phyloP scores from a whole-genome alignment of 2,329 filamentous ascomycete genomes.

The Neofusicoccum sp. region DNA sequence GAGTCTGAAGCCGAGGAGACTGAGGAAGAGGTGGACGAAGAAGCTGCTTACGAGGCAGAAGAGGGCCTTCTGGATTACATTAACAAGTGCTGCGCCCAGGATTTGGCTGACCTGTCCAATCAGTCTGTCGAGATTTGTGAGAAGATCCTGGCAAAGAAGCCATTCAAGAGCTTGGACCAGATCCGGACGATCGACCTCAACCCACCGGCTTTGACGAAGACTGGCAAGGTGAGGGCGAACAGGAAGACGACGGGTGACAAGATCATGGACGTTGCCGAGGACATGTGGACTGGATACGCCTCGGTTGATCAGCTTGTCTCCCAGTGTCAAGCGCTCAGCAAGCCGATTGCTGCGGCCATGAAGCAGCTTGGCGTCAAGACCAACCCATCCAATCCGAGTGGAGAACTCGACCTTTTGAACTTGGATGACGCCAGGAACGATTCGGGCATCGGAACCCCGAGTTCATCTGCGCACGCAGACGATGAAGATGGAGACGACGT shows the following conservation, averaged over 20 bases:
- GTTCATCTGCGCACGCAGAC: conserved; percentile 32
- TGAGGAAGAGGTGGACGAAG: conserved; percentile 31
- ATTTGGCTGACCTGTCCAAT: conserved; percentile 80
- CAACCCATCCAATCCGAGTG: conserved; percentile 56
- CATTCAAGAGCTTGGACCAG: conserved; percentile 68
- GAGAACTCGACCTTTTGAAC: conserved; percentile 63
- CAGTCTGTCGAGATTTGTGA: conserved; percentile 71
- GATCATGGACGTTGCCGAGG: conserved; percentile 66
- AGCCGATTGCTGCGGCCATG: conserved; percentile 66
- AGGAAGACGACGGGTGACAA: conserved; percentile 61
- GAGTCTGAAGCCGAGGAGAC: conserved; percentile 48
- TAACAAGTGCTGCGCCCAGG: conserved; percentile 74
- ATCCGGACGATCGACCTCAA: conserved; percentile 64
- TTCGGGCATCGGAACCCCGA: conserved; percentile 69
- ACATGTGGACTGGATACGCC: conserved; percentile 78
- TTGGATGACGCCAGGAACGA: conserved; percentile 55
- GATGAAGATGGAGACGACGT: conserved; percentile 54
- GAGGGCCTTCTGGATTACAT: conserved; percentile 74
- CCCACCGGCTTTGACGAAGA: conserved; percentile 21
- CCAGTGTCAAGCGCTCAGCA: conserved; percentile 73
- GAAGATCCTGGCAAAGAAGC: conserved; percentile 71
- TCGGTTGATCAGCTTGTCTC: conserved; percentile 82
- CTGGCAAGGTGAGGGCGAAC: conserved; percentile 49
- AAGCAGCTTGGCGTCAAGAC: conserved; percentile 67
- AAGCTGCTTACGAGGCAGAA: conserved; percentile 45